Base-by-base conservation (phyloP, 768 basidiomycete species). In the Mycena vitilis region DNA sequence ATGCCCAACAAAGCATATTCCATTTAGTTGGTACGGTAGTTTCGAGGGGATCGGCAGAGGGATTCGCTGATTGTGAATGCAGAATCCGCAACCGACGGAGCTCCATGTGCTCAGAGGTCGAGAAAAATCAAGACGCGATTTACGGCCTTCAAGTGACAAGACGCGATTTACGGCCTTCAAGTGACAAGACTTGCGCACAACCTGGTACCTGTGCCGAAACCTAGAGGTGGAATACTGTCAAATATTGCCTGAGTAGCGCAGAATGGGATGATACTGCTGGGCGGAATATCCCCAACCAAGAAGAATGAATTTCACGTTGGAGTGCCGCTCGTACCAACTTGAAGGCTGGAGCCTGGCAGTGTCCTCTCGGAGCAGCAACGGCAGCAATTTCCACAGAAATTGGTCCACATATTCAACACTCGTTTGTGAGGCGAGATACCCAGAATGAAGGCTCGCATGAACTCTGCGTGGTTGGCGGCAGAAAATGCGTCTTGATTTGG, bases 21-120 rank as follows among this genome's bases (percentile, higher is more conserved):
- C 30, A 22, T 23, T 16, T 20, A 18, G 36, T 23, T 22, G n/a
- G n/a, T 30, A 30, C 30, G 5, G 15, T 16, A 36, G 34, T 0
- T 60, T 48, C 45, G 18, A 40, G 59, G 59, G 23, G 23, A 51
- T 49, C n/a, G 22, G 53, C 34, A 22, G 51, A 10, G 18, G 47
- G 22, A 36, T 18, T 10, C 36, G 25, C 16, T 16, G 20, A 36
- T 51, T 30, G 40, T 48, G 30, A 54, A 11, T 66, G 37, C 48
- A 62, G 66, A 62, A 54, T 61, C 54, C 66, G 60, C 54, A 61
- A 51, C 48, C 54, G 54, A 57, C 58, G 65, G 65, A 54, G 66
- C 22, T 62, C 66, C 45, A 61, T 38, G 54, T 55, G 53, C 58
- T 66, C 49, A 59, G 49, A 65, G 48, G 52, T 30, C 42, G 22